These are phyloP conservation scores for Umbilicus rupestris DNA, from an alignment of 164 flowering plant species.

Conservation along the genomic window DNA sequence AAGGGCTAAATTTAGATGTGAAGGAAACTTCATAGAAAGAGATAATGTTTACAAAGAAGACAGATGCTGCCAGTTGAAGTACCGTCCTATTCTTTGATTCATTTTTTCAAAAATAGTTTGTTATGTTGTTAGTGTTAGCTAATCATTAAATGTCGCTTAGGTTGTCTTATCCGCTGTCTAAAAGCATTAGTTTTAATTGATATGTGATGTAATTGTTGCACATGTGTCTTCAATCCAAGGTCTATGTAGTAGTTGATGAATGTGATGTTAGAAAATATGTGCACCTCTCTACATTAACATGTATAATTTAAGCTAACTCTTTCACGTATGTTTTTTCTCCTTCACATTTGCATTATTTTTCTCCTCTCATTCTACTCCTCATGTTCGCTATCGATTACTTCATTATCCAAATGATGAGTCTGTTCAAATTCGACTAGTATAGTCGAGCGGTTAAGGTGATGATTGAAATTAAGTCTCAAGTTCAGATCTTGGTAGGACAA, in stretches of 20 bases:
- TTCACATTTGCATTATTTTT: not conserved
- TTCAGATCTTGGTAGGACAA: no score
- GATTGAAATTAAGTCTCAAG: no score
- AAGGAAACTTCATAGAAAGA: constrained; percentile 1
- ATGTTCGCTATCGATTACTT: no score
- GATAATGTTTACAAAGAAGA: not conserved
- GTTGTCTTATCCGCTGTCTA: not conserved
- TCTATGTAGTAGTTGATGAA: not conserved
- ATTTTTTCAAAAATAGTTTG: not conserved
- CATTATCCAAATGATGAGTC: no score
- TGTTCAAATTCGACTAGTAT: no score
- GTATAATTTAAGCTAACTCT: not conserved
- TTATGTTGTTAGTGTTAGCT: not conserved
- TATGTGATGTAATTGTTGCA: constrained; percentile 1
- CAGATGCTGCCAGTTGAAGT: not conserved
- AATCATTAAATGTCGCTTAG: not conserved
- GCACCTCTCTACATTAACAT: not conserved
- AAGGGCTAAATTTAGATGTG: not conserved
- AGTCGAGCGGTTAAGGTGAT: no score
- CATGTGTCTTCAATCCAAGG: not conserved
- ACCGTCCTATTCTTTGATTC: constrained; percentile 1
- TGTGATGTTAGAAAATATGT: not conserved
- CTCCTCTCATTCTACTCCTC: no score
- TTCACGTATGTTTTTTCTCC: not conserved
- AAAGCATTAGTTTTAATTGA: not conserved